Evolutionary conservation across 176 grass and related monocot genomes (phyloP).

Genomic region (Bonia amplexicaulis): DNA sequence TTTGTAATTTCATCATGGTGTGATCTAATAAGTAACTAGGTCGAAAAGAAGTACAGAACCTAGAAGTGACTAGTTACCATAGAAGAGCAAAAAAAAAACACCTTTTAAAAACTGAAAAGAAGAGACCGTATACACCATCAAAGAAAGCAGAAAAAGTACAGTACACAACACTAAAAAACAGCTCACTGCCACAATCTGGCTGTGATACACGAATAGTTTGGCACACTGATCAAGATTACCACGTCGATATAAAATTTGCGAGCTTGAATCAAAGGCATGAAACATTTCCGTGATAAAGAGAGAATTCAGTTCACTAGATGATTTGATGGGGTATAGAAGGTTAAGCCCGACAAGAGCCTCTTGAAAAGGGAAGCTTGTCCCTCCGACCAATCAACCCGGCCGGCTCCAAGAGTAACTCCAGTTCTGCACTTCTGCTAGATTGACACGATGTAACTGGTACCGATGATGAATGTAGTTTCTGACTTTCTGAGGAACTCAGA

Average conservation of each 20-base stretch:
- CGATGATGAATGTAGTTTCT: background rate
- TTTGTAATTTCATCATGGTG: no score
- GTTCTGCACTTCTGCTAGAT: background rate
- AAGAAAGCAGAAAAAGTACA: no score
- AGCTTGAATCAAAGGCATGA: background rate
- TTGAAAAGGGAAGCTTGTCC: background rate
- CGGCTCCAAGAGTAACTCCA: background rate
- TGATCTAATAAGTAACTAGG: no score
- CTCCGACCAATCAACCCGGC: background rate
- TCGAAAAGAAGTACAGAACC: no score
- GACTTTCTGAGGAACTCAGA: background rate
- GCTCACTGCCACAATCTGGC: background rate
- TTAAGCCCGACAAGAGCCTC: background rate
- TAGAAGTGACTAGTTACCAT: no score
- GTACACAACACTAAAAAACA: background rate
- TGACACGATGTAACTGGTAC: background rate
- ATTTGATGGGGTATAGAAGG: background rate
- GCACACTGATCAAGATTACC: background rate
- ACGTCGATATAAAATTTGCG: background rate
- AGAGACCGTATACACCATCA: no score
- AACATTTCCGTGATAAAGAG: background rate
- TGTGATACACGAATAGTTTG: background rate
- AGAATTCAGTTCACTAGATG: background rate
- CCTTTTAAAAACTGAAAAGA: no score
- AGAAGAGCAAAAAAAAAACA: no score